Conservation (phyloP, 2,329 filamentous ascomycete species). For the Fusarium annulatum region DNA sequence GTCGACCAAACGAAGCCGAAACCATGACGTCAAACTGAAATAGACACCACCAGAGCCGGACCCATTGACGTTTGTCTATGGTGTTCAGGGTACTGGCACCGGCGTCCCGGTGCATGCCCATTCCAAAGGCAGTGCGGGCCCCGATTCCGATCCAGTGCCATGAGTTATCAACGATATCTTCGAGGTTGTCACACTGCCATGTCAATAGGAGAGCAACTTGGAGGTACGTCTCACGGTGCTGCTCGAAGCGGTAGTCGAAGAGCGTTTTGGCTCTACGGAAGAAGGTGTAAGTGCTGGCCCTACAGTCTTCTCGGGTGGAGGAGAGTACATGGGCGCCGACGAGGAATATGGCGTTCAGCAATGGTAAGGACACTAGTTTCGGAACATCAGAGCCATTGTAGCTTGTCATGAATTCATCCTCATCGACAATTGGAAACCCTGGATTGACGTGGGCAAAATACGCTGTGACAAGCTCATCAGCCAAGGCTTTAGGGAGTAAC, state of each 20-base stretch:
- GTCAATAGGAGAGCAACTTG: constrained; percentile 65
- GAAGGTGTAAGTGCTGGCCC: constrained; percentile 57
- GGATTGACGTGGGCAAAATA: constrained; percentile 64
- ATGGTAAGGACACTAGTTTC: constrained; percentile 58
- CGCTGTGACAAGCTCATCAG: constrained; percentile 61
- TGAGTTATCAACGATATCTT: constrained; percentile 65
- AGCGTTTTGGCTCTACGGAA: constrained; percentile 64
- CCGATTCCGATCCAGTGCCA: constrained; percentile 65
- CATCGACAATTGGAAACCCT: constrained; percentile 63
- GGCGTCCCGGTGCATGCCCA: constrained; percentile 62
- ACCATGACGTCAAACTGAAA: constrained; percentile 54
- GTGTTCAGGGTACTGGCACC: constrained; percentile 44
- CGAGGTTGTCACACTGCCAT: constrained; percentile 66
- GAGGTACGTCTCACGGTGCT: constrained; percentile 64
- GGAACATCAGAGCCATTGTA: constrained; percentile 59
- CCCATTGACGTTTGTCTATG: constrained; percentile 51
- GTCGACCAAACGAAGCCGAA: constrained; percentile 59
- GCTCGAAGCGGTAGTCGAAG: constrained; percentile 64
- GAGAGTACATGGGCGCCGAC: constrained; percentile 63
- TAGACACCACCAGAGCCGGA: constrained; percentile 55
- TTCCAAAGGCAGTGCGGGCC: constrained; percentile 61
- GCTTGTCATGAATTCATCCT: constrained; percentile 61
- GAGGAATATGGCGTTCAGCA: constrained; percentile 62
- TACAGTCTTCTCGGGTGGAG: constrained; percentile 53
- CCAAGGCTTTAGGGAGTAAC: constrained; percentile 59